Percentiles rank a stretch among this genome's conserved stretches.
These are phyloP conservation scores for Umbelopsis isabellina DNA, from an alignment of 192 early-diverging fungal species.

Conservation along the genomic window DNA sequence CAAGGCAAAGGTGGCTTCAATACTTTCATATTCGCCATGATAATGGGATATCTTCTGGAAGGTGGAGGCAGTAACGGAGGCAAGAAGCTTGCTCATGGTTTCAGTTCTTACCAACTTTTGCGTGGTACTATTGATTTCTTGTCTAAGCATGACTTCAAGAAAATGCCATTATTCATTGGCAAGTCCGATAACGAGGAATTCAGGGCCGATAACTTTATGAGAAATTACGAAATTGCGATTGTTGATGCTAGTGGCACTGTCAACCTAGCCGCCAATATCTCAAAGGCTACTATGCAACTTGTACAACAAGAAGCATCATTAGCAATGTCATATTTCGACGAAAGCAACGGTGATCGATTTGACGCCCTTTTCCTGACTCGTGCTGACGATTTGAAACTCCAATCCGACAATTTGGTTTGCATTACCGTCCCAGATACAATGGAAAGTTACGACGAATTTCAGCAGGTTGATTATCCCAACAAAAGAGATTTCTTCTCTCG, in stretches of 20 bases:
- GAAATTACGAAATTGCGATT: conserved; percentile 77
- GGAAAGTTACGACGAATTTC: conserved; percentile 34
- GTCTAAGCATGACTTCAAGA: conserved; percentile 69
- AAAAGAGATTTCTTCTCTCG: conserved; percentile 51
- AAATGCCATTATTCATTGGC: conserved; percentile 72
- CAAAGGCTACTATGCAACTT: conserved; percentile 31
- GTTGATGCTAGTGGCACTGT: conserved; percentile 84
- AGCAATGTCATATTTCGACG: conserved; percentile 67
- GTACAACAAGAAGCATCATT: conserved; percentile 74
- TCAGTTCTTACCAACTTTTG: conserved; percentile 86
- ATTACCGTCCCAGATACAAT: background rate
- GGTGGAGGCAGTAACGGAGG: conserved; percentile 55
- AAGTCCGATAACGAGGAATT: conserved; percentile 66
- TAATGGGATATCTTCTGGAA: conserved; percentile 86
- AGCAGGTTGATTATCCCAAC: conserved; percentile 48
- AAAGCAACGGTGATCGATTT: conserved; percentile 68
- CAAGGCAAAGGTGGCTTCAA: conserved; percentile 55
- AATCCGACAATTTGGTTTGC: conserved; percentile 70
- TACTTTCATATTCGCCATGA: conserved; percentile 84
- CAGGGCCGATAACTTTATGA: conserved; percentile 57
- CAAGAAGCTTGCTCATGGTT: conserved; percentile 67
- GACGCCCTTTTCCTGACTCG: conserved; percentile 78
- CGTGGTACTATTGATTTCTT: conserved; percentile 82
- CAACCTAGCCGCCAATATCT: conserved; percentile 74
- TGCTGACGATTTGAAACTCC: conserved; percentile 62